Conservation (phyloP, 306 rosid species). For the Nissolia schottii region DNA sequence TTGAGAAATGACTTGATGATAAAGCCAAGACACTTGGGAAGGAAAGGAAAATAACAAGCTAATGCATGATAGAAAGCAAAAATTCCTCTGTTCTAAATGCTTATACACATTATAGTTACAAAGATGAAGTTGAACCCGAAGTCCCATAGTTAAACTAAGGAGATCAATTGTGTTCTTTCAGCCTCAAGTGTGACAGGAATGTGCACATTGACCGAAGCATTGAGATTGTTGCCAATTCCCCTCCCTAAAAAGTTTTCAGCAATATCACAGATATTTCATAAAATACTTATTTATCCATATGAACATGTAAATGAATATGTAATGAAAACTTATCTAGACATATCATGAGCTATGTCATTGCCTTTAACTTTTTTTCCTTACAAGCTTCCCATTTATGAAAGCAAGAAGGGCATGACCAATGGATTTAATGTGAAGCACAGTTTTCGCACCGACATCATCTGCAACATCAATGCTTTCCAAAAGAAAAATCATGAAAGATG, state of each 20-base stretch:
- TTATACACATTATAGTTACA: background rate
- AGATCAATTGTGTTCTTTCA: slow-evolving; percentile 79
- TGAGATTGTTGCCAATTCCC: slow-evolving; percentile 44
- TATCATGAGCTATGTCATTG: too few relatives aligned
- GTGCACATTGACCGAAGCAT: slow-evolving; percentile 47
- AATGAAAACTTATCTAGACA: slow-evolving; percentile 1
- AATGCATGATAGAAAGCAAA: background rate
- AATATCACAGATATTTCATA: background rate
- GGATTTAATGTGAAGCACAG: too few relatives aligned
- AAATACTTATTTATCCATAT: background rate
- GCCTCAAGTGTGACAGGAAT: slow-evolving; percentile 51
- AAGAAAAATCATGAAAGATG: too few relatives aligned
- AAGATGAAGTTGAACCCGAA: slow-evolving; percentile 74
- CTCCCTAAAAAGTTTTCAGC: slow-evolving; percentile 50
- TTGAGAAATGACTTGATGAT: background rate
- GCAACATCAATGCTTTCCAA: slow-evolving; percentile 48
- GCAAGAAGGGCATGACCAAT: slow-evolving; percentile 82
- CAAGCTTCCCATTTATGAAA: slow-evolving; percentile 71
- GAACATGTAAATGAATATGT: background rate
- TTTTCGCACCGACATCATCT: slow-evolving; percentile 49
- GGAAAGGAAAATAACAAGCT: too few relatives aligned
- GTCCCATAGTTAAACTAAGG: slow-evolving; percentile 89
- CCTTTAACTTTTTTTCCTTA: too few relatives aligned
- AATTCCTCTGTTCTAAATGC: slow-evolving; percentile 8
- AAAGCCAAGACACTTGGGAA: too few relatives aligned